Evolutionary conservation across 441 rosid species (phyloP).

Genomic region (Lagerstroemia fauriei): DNA sequence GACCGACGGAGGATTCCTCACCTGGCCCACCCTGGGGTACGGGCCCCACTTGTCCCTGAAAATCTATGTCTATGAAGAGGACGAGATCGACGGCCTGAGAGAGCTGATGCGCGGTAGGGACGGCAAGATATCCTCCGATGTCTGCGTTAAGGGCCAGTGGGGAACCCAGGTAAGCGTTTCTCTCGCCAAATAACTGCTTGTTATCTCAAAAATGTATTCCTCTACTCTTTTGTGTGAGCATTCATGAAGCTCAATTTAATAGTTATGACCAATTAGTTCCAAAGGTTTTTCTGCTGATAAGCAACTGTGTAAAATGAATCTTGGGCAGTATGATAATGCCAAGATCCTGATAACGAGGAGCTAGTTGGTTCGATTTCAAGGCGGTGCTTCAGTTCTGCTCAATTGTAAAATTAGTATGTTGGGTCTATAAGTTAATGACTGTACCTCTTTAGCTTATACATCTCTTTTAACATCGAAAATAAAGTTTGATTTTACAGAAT

Average conservation of each 20-base stretch:
- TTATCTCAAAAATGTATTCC: no score
- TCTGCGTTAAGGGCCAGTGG: slow-evolving; percentile 94
- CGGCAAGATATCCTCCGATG: slow-evolving; percentile 49
- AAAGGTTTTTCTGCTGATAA: neutral
- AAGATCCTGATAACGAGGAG: neutral
- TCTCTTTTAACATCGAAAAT: neutral
- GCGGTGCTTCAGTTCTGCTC: neutral
- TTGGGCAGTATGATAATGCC: neutral
- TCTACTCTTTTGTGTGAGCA: neutral
- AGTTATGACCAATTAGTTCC: neutral
- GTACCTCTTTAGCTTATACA: neutral
- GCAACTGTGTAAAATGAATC: neutral
- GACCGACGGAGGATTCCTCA: slow-evolving; percentile 39
- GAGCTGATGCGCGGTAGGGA: slow-evolving; percentile 70
- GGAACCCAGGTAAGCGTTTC: slow-evolving; percentile 72
- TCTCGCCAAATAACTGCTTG: neutral
- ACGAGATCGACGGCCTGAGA: slow-evolving; percentile 69
- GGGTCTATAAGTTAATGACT: neutral
- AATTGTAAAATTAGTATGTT: neutral
- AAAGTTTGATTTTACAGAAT: neutral
- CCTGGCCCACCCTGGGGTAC: slow-evolving; percentile 72
- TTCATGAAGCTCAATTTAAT: neutral
- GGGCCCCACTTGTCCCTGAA: slow-evolving; percentile 64
- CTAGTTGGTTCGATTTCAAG: neutral
- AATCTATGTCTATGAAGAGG: slow-evolving; percentile 82